Evolutionary conservation across 352 stramenopile species (phyloP), one percentile per base, ranked within the genome.

Genomic region (Phytopythium chamaehyphon): DNA sequence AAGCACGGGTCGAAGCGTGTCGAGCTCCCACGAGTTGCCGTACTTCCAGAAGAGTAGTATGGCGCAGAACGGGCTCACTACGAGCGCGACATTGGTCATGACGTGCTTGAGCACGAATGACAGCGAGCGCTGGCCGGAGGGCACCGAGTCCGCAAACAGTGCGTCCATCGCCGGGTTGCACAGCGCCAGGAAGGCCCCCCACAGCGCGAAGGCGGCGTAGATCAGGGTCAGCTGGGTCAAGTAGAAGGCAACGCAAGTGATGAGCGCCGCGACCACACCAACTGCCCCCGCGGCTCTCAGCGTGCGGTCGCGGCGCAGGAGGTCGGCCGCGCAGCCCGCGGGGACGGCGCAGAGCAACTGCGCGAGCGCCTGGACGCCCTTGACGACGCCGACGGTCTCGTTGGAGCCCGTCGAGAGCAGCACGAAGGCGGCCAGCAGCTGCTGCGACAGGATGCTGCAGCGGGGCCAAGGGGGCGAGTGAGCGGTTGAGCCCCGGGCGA

Each of bases 81-180:
- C 63, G 1, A 75, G 55, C 28, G 76, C 67, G 0, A 60, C 31
- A 50, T 88, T 88, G 22, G 70, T 66, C 28, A 93, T 62, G 16
- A 81, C 60, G 51, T 85, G 71, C 53, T 89, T 86, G 40, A 90
- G 54, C 15, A 70, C 95, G 63, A 95, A 95, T 16, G 79, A 85
- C 9, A 77, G 61, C 2, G 78, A 91, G 28, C 87, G 63, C 53
- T 87, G 64, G 0, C 82, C 79, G 2, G 72, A 40, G 8, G 76
- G 75, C 26, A 95, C 71, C 0, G 84, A 95, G 55, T 96, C 87
- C 8, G 84, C 83, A 45, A 96, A 94, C 0, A 96, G 56, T 2
- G 88, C 86, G 40, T 94, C 81, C 49, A 87, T 66, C 0, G 81
- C 69, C 3, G 87, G 84, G 54, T 80, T 81, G 33, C 88, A 74